A percentile compares a stretch with the other conserved stretches of the same genome.
phyloP scores from a whole-genome alignment of 768 basidiomycete species.

The Psilocybe tampanensis region DNA sequence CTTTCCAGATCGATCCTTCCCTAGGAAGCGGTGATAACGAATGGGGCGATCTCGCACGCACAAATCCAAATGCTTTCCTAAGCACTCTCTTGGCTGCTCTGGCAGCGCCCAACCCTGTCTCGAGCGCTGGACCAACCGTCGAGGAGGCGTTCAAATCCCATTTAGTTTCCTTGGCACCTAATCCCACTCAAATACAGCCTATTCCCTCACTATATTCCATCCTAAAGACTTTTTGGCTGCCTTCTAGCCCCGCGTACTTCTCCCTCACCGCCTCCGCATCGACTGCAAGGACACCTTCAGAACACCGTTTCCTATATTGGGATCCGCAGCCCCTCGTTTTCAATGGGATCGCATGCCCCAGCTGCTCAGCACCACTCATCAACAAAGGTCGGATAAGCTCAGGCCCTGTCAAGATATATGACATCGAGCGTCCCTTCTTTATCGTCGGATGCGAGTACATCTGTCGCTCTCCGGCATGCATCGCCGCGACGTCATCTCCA shows the following conservation, averaged over 20 bases:
- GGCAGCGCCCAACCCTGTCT: constrained; percentile 63
- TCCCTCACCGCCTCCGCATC: constrained; percentile 74
- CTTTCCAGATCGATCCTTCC: constrained; percentile 51
- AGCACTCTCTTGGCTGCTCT: constrained; percentile 58
- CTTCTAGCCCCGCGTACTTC: constrained; percentile 77
- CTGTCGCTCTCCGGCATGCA: constrained; percentile 57
- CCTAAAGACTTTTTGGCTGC: constrained; percentile 84
- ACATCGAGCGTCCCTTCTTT: constrained; percentile 79
- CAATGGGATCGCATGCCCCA: constrained; percentile 78
- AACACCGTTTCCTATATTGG: constrained; percentile 86
- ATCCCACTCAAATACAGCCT: constrained; percentile 44
- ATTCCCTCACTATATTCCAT: constrained; percentile 77
- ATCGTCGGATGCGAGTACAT: constrained; percentile 84
- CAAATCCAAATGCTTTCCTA: constrained; percentile 60
- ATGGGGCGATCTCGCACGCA: constrained; percentile 63
- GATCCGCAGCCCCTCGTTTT: constrained; percentile 83
- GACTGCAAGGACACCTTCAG: constrained; percentile 66
- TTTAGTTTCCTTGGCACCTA: constrained; percentile 62
- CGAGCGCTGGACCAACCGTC: constrained; percentile 61
- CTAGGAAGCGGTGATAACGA: constrained; percentile 50
- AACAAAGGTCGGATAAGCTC: constrained; percentile 75
- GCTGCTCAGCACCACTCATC: constrained; percentile 56
- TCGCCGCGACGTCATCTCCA: constrained; percentile 34
- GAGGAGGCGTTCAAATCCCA: constrained; percentile 83
- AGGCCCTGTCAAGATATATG: constrained; percentile 79